These are phyloP conservation scores for Castanea sativa DNA, from an alignment of 306 rosid species.

Conservation along the genomic window DNA sequence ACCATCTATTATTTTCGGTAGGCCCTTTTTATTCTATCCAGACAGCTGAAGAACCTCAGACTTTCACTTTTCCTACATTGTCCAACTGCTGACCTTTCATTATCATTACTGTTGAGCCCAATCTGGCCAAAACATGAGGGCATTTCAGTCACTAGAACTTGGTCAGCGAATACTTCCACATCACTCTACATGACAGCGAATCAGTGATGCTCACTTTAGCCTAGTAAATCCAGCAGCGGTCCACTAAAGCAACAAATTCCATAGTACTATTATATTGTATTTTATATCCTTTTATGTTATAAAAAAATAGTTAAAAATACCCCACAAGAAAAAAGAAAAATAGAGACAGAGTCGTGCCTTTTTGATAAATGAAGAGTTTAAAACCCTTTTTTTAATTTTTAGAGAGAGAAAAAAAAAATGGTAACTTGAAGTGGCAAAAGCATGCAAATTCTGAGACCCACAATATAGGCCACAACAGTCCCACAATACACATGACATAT, in stretches of 20 bases:
- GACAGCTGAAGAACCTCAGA: not conserved
- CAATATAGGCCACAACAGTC: not conserved
- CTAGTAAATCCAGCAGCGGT: conserved; percentile 53
- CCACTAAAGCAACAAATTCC: conserved; percentile 34
- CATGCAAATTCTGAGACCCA: conserved; percentile 43
- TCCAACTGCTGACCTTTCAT: not conserved
- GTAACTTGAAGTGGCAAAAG: conserved; percentile 27
- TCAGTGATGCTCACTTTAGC: conserved; percentile 16
- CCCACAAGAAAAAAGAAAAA: not conserved
- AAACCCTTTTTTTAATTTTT: not conserved
- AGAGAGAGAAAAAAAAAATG: conserved; percentile 8
- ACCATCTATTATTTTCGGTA: conserved; percentile 20
- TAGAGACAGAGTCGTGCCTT: conserved; percentile 18
- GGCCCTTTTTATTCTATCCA: not conserved
- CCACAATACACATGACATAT: no score
- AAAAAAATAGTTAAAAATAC: conserved; percentile 21
- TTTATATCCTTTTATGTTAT: not conserved
- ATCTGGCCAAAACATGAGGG: conserved; percentile 12
- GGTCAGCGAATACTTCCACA: not conserved
- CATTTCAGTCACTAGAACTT: conserved; percentile 3
- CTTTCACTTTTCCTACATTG: conserved; percentile 5
- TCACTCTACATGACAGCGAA: conserved; percentile 21
- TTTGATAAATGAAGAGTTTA: conserved; percentile 42
- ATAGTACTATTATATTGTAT: not conserved
- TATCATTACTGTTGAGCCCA: not conserved